A percentile compares a stretch with the other conserved stretches of the same genome.
phyloP scores from a whole-genome alignment of 257 asterid species.

The Gentiana macrophylla region DNA sequence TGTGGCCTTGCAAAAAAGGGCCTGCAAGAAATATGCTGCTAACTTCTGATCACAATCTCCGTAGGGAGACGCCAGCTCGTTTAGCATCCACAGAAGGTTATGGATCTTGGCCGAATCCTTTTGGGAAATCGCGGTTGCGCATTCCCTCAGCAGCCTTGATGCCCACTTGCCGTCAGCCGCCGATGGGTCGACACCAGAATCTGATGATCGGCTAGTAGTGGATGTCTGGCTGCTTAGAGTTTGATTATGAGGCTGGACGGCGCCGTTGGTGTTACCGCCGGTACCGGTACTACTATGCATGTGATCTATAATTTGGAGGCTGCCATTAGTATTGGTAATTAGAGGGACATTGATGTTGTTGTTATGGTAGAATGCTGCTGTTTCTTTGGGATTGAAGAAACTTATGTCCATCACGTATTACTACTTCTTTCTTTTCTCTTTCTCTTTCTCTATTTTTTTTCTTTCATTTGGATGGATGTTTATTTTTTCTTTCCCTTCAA shows the following conservation, averaged over 20 bases:
- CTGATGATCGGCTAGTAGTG: slow-evolving; percentile 28
- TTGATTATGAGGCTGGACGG: slow-evolving; percentile 16
- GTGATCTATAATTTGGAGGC: too few relatives aligned
- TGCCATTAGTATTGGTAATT: slow-evolving; percentile 2
- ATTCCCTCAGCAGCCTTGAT: slow-evolving; percentile 49
- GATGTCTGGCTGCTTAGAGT: slow-evolving; percentile 19
- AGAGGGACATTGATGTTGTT: slow-evolving; percentile 15
- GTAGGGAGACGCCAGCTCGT: slow-evolving; percentile 87
- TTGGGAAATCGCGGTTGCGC: slow-evolving; percentile 54
- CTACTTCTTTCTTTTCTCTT: slow-evolving; percentile 4
- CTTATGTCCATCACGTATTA: slow-evolving; percentile 38
- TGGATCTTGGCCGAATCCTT: slow-evolving; percentile 63
- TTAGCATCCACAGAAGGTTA: slow-evolving; percentile 79
- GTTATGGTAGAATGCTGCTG: slow-evolving; percentile 23
- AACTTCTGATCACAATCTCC: slow-evolving; percentile 85
- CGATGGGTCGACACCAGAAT: slow-evolving; percentile 17
- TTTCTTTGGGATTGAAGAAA: slow-evolving; percentile 28
- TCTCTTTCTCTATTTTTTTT: too few relatives aligned
- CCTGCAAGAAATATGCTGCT: slow-evolving; percentile 74
- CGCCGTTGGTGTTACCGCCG: too few relatives aligned
- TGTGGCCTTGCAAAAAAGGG: slow-evolving; percentile 66
- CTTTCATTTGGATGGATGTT: too few relatives aligned
- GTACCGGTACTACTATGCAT: too few relatives aligned
- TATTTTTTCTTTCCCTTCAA: too few relatives aligned
- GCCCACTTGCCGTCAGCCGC: slow-evolving; percentile 51